These are phyloP conservation scores for Sicyos edulis DNA, from an alignment of 306 rosid genomes.

Conservation along the genomic window DNA sequence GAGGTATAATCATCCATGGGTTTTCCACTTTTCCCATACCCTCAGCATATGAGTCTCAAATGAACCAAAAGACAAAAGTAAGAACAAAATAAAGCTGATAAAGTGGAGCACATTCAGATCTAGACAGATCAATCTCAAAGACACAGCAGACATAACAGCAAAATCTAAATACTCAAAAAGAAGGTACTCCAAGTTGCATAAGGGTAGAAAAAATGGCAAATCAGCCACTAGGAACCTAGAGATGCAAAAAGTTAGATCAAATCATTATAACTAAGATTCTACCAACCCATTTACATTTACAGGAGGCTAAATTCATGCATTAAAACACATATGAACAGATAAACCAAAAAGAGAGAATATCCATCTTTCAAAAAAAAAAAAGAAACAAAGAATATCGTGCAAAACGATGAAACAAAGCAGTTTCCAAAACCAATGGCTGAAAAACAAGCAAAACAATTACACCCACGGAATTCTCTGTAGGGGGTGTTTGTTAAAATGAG, in stretches of 20 bases:
- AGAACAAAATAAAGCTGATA: neutral
- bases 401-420: neutral
- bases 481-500: too few relatives aligned
- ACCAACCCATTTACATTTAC: slow-evolving; percentile 11
- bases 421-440: slow-evolving; percentile 5
- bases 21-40: too few relatives aligned
- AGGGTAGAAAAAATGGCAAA: neutral
- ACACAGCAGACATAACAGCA: neutral
- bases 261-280: slow-evolving; percentile 1
- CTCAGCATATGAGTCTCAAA: too few relatives aligned
- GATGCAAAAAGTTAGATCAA: too few relatives aligned
- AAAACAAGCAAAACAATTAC: slow-evolving; percentile 14
- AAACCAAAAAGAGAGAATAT: neutral
- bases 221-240: neutral
- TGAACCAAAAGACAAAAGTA: neutral
- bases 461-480: neutral
- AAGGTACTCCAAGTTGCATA: neutral
- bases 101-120: neutral
- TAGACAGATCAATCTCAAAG: too few relatives aligned
- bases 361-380: too few relatives aligned
- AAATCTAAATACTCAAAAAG: neutral
- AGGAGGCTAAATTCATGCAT: neutral
- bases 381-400: neutral
- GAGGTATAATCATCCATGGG: too few relatives aligned
- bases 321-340: neutral